Evolutionary conservation across 768 basidiomycete genomes (phyloP), one percentile per base, ranked within the genome.

Genomic region (Tulasnella sp.): DNA sequence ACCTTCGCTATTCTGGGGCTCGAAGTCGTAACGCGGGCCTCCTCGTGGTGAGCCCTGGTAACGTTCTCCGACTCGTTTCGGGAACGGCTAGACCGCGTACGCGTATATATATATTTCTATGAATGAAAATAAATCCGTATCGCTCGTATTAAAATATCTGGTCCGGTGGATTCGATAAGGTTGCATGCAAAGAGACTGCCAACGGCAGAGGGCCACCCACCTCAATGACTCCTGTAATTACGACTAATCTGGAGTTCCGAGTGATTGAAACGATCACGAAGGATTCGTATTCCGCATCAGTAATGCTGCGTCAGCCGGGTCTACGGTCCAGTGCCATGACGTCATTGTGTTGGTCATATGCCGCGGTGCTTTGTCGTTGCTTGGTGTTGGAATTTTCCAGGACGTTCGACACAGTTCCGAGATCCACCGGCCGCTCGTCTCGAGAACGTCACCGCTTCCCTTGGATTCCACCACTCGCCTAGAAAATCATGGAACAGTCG

Each of bases 321-420:
- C 46, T 20, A 14, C 16, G 54, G 9, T n/a, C 1, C 1, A n/a
- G 22, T 5, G 22, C 24, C 12, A 31, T 69, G 64, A 69, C 64
- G 64, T 69, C 64, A 69, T 37, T 16, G 31, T 28, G 34, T 69
- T 69, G 24, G 64, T 69, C 64, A 64, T 28, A 37, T 6, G 37
- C n/a, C n/a, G 12, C 60, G 60, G 64, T 37, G 31, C 64, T 69
- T 69, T 69, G 64, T 69, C 64, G 64, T 37, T 69, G 64, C 28
- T 69, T 69, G 64, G 64, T 69, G 64, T 69, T 69, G 64, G 64
- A 69, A 69, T 9, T 31, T 69, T 69, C 64, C 64, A 69, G 64
- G 64, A 28, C 31, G 24, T 69, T 69, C 64, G 64, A 69, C 64
- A 37, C 3, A 28, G 31, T 18, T 69, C 64, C 64, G 34, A 69